These are phyloP conservation scores for Diaporthe longicolla DNA, from an alignment of 2,329 filamentous ascomycete species.

Conservation along the genomic window DNA sequence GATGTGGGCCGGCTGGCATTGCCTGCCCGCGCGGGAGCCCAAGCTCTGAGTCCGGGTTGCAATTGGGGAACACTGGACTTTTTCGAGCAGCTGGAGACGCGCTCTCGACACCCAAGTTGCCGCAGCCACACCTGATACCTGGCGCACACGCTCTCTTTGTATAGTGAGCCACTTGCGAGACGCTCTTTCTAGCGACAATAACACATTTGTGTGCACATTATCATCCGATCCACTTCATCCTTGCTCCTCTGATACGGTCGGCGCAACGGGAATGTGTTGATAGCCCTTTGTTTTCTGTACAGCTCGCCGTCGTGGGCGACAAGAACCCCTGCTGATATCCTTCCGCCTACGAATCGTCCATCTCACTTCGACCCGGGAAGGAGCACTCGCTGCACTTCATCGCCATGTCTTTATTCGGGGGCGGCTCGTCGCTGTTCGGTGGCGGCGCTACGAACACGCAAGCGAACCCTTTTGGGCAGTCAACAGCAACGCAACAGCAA, in stretches of 20 bases:
- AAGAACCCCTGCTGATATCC: not conserved
- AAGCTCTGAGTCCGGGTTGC: slow-evolving; percentile 14
- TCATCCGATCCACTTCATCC: not conserved
- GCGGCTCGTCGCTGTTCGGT: slow-evolving; percentile 47
- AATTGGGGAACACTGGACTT: slow-evolving; percentile 14
- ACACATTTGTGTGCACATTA: not conserved
- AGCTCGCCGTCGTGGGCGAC: slow-evolving; percentile 19
- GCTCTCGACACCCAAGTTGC: slow-evolving; percentile 18
- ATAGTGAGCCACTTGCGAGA: slow-evolving; percentile 7
- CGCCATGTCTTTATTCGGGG: slow-evolving; percentile 39
- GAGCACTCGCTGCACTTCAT: not conserved
- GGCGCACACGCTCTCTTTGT: not conserved
- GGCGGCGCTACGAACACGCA: slow-evolving; percentile 38
- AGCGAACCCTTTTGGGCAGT: slow-evolving; percentile 46
- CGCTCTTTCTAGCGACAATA: not conserved
- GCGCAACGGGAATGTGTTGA: slow-evolving; percentile 38
- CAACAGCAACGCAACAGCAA: slow-evolving; percentile 47
- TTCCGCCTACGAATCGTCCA: slow-evolving; percentile 1
- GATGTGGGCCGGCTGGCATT: slow-evolving; percentile 7
- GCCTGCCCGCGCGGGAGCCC: slow-evolving; percentile 22
- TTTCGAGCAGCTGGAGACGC: slow-evolving; percentile 36
- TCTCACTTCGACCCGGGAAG: not conserved
- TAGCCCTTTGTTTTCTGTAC: slow-evolving; percentile 42
- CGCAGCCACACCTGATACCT: slow-evolving; percentile 18
- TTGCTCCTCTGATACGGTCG: slow-evolving; percentile 2